These are phyloP conservation scores for Grigorovia yakushimaensis DNA, from an alignment of 805 yeast genomes.

Conservation along the genomic window DNA sequence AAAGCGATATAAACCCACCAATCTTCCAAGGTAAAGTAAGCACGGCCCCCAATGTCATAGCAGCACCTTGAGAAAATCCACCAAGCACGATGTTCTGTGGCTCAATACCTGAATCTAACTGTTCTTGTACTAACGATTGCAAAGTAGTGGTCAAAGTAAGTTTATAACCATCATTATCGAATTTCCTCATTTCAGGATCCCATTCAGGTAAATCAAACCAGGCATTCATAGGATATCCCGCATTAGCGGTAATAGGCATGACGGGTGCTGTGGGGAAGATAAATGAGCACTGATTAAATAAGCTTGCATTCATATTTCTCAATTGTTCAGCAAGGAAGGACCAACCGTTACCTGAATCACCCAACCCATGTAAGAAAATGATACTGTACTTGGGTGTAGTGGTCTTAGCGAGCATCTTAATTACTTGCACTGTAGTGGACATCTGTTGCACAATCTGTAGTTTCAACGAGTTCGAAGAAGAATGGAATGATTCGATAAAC, in stretches of 20 bases:
- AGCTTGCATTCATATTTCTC: constrained; percentile 28
- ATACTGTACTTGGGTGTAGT: constrained; percentile 50
- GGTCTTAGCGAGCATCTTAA: constrained; percentile 25
- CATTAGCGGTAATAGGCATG: constrained; percentile 57
- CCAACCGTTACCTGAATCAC: constrained; percentile 91
- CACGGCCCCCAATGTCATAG: constrained; percentile 56
- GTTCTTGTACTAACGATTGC: constrained; percentile 39
- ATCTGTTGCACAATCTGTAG: too few species aligned
- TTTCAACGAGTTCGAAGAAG: too few species aligned
- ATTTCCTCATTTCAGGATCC: constrained; percentile 33
- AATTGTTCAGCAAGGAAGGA: constrained; percentile 63
- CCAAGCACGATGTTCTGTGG: constrained; percentile 74
- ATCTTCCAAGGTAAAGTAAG: constrained; percentile 47
- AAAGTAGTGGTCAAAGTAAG: constrained; percentile 30
- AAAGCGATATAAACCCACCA: constrained; percentile 69
- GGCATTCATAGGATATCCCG: constrained; percentile 60
- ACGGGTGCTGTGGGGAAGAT: constrained; percentile 88
- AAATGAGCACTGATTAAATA: constrained; percentile 50
- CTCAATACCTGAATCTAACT: constrained; percentile 44
- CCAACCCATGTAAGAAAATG: constrained; percentile 81
- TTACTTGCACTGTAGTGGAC: too few species aligned
- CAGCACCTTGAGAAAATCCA: constrained; percentile 94
- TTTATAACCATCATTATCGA: constrained; percentile 48
- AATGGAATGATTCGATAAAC: too few species aligned
- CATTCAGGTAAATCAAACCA: constrained; percentile 77